Conservation (phyloP, 805 yeast genomes). For the Kockiozyma suomiensis region DNA sequence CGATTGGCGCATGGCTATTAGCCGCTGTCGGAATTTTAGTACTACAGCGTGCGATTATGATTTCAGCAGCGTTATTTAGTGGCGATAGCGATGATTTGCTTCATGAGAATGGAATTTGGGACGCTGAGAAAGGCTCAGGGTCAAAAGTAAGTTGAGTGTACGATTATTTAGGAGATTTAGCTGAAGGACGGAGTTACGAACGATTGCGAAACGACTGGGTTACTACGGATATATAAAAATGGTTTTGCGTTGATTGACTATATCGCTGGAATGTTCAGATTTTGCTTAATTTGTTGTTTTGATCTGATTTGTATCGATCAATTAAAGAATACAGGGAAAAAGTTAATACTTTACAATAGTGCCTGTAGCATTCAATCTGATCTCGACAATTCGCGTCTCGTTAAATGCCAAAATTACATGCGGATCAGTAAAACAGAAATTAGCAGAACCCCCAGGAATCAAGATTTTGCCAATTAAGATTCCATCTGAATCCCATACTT, state of each 20-base stretch:
- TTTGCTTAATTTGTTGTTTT: not conserved
- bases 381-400: slow-evolving; percentile 35
- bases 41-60: not conserved
- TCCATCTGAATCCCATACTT: slow-evolving; percentile 39
- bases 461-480: slow-evolving; percentile 37
- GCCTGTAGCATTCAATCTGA: slow-evolving; percentile 29
- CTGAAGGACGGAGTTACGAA: not conserved
- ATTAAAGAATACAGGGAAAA: not conserved
- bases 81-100: not conserved
- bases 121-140: not conserved
- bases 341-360: slow-evolving; percentile 16
- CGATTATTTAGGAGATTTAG: not conserved
- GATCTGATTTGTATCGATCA: not conserved
- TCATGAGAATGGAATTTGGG: not conserved
- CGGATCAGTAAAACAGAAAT: slow-evolving; percentile 38
- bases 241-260: too few species aligned
- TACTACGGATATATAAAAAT: too few species aligned
- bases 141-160: not conserved
- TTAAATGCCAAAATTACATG: slow-evolving; percentile 36
- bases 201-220: too few species aligned
- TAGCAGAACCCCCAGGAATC: slow-evolving; percentile 38
- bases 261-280: too few species aligned
- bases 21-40: slow-evolving; percentile 9
- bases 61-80: not conserved
- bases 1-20: slow-evolving; percentile 14